Base-by-base conservation (phyloP, 345 rosid species). In the Salix brachista region DNA sequence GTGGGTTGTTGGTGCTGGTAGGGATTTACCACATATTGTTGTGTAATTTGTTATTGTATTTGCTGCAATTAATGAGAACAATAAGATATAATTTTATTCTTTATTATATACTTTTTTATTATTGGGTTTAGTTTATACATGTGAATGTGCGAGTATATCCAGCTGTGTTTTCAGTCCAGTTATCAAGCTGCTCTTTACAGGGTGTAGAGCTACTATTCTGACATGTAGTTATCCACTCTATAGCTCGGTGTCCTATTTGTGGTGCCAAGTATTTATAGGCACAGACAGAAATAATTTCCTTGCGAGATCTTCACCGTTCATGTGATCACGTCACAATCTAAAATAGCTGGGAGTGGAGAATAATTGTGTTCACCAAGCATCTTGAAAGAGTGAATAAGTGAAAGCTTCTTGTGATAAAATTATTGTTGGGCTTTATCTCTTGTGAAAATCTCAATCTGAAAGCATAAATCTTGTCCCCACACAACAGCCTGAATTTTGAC, bases 11-110 rank as follows among this genome's bases (percentile, higher is more conserved):
- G 48, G 71, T 34, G 72, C 16, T 67, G 30, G 70, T n/a, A 10
- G 71, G 61, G 74, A 70, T 67, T 48, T 26, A 18, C 30, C 18
- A 14, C 75, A 74, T 56, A 65, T 71, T 34, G 28, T 10, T 58
- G 16, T 83, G 80, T 44, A 77, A 75, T 65, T 75, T 71, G 6
- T 65, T 71, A 28, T 65, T 77, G 46, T 65, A 71, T 23, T 34
- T 65, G 23, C 64, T 80, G 17, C 58, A 16, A 37, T 75, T 56
- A 69, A 25, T 14, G 39, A 76, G 50, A 82, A 75, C 74, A 64
- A 81, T 73, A 41, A 82, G n/a, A 79, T 67, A 73, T 67, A 77
- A 71, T 64, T 78, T 11, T 16, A 11, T n/a, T 60, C 25, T 42
- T 52, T 26, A 41, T 17, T 7, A 3, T 46, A n/a, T 9, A 54